Percentiles rank a stretch among this genome's conserved stretches.
Evolutionary conservation across 192 early-diverging fungal genomes (phyloP).

Genomic region (Phlyctochytrium arcticum): DNA sequence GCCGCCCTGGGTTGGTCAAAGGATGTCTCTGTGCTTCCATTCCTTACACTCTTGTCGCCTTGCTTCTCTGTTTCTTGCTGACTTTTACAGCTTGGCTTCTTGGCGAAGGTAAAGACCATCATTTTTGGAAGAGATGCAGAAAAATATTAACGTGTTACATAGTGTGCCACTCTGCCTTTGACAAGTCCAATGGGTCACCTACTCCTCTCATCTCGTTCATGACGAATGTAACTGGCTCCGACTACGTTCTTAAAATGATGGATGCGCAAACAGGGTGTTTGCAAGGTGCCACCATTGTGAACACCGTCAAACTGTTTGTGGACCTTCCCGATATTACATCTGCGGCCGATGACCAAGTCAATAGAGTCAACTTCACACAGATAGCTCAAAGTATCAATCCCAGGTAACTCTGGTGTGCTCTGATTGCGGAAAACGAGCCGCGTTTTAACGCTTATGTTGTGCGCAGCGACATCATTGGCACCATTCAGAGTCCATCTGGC

Average conservation of each 20-base stretch:
- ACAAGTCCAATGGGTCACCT: neutral
- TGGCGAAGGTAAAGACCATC: slow-evolving; percentile 18
- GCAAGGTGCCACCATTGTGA: neutral
- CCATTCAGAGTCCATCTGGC: neutral
- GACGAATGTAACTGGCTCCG: neutral
- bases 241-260: neutral
- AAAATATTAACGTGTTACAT: too few relatives aligned
- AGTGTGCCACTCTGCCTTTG: slow-evolving; percentile 11
- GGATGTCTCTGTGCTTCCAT: slow-evolving; percentile 19
- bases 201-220: neutral
- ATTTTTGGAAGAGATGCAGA: too few relatives aligned
- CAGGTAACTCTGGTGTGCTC: too few relatives aligned
- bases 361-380: neutral
- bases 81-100: neutral
- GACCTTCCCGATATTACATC: neutral
- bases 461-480: too few relatives aligned
- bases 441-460: too few relatives aligned
- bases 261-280: neutral
- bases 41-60: slow-evolving; percentile 13
- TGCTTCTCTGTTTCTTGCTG: slow-evolving; percentile 3
- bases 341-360: neutral
- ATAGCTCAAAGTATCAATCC: too few relatives aligned
- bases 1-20: neutral
- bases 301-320: neutral
- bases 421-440: too few relatives aligned